A percentile compares a stretch with the other conserved stretches of the same genome.
Conservation (phyloP, 495 filamentous ascomycete species). For the Pseudotulostoma volvatum region DNA sequence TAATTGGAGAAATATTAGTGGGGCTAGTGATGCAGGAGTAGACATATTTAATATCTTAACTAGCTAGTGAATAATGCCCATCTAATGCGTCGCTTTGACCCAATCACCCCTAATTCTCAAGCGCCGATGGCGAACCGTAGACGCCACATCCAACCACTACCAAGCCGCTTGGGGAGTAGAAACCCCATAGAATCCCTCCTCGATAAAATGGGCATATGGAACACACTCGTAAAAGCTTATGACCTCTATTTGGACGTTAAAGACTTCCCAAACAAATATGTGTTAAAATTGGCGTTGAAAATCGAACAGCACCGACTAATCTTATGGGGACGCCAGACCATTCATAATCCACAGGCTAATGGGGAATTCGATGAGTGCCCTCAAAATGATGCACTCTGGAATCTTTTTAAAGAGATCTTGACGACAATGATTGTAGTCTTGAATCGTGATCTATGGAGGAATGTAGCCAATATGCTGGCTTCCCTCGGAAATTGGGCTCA, state of each 20-base stretch:
- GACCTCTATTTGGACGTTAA: conserved; percentile 9
- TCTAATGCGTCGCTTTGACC: too few species aligned
- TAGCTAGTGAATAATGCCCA: too few species aligned
- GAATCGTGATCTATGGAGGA: conserved; percentile 7
- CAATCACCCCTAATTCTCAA: too few species aligned
- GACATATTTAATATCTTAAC: too few species aligned
- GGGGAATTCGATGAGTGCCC: background rate
- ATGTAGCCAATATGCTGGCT: conserved; percentile 3
- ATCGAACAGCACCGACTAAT: conserved; percentile 10
- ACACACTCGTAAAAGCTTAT: conserved; percentile 6
- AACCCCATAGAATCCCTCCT: too few species aligned
- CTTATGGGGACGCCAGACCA: conserved; percentile 7
- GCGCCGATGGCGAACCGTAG: too few species aligned
- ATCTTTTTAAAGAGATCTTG: conserved; percentile 8
- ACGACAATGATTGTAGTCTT: conserved; percentile 7
- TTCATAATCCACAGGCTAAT: conserved; percentile 4
- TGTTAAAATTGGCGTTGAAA: conserved; percentile 8
- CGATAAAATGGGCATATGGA: too few species aligned
- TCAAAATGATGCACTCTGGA: conserved; percentile 6
- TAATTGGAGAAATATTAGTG: too few species aligned
- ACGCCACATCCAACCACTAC: too few species aligned
- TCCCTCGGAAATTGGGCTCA: conserved; percentile 4
- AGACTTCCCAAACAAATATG: conserved; percentile 10
- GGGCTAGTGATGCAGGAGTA: too few species aligned
- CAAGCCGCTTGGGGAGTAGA: too few species aligned